Evolutionary conservation across 192 early-diverging fungal species (phyloP).

Genomic region (Coemansia sp.): DNA sequence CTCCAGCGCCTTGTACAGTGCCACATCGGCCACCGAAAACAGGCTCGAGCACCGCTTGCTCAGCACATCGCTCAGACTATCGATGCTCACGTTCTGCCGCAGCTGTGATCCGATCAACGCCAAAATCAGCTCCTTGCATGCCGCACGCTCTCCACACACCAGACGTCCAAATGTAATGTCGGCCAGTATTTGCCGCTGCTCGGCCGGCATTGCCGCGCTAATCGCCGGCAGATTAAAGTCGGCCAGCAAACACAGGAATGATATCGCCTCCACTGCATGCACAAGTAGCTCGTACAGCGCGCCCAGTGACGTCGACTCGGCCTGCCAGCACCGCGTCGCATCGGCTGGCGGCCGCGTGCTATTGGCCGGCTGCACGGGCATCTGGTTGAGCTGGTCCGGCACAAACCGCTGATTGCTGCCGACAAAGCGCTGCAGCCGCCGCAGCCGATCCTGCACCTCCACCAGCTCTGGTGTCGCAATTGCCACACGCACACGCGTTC

Average conservation of each 20-base stretch:
- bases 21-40: constrained; percentile 62
- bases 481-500: constrained; percentile 31
- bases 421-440: constrained; percentile 50
- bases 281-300: constrained; percentile 58
- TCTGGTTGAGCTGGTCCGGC: constrained; percentile 49
- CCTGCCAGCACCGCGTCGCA: constrained; percentile 54
- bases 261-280: constrained; percentile 61
- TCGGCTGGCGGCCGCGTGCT: constrained; percentile 32
- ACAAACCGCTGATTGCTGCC: constrained; percentile 54
- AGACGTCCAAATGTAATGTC: constrained; percentile 59
- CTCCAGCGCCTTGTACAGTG: constrained; percentile 65
- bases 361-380: constrained; percentile 48
- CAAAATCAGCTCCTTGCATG: constrained; percentile 62
- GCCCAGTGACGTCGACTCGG: constrained; percentile 60
- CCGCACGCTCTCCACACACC: constrained; percentile 52
- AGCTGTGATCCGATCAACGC: constrained; percentile 64
- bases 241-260: constrained; percentile 62
- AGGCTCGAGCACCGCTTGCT: constrained; percentile 62
- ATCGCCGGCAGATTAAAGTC: constrained; percentile 64
- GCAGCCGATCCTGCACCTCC: constrained; percentile 47
- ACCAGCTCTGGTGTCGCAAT: constrained; percentile 35
- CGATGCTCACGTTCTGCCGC: constrained; percentile 51
- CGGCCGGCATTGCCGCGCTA: constrained; percentile 45
- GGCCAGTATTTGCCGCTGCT: constrained; percentile 50
- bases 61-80: constrained; percentile 61